Evolutionary conservation across 805 yeast genomes (phyloP), one percentile per base, ranked within the genome.

Genomic region (Zygoascus tannicola): DNA sequence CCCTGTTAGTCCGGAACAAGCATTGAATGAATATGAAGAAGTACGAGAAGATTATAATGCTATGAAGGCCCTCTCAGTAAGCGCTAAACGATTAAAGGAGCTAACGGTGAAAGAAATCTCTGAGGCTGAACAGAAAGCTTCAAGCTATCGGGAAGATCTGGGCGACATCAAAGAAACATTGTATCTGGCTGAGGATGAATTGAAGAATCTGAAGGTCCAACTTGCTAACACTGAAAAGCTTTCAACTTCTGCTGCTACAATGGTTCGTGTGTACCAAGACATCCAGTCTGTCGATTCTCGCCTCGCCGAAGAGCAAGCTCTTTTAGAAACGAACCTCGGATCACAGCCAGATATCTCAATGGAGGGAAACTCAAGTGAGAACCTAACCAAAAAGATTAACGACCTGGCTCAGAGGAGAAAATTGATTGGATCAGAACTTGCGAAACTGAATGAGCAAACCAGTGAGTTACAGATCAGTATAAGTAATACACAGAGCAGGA

Each of bases 391-490:
- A 1, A 42, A 44, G n/a, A 39, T 63, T 41, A 64, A 60, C 20
- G 62, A 59, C 19, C 66, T 69, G 18, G 67, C 56, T 26, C 49
- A 51, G 4, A 63, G 67, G 26, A 59, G 75, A 30, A 77, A 70
- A 51, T 49, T 46, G 0, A 45, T 67, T 5, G 63, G 87, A 40
- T 47, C 47, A 20, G 50, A 51, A 2, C 40, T 71, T 14, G 58
- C 55, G 10, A 48, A 52, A 2, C 47, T 69, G 4, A 51, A 50
- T 2, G 75, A 72, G 19, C 65, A 66, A 5, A 71, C 71, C 50
- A 81, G 76, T 40, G 44, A 54, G 3, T 57, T 60, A 5, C 70
- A 73, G 21, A 66, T 67, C 35, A 75, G 72, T 32, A 44, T 73
- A 18, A 63, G 66, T 5, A 59, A 66, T 12, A 50, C 78, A 19